phyloP scores from a whole-genome alignment of 192 early-diverging fungal species.

The Gigaspora rosea region DNA sequence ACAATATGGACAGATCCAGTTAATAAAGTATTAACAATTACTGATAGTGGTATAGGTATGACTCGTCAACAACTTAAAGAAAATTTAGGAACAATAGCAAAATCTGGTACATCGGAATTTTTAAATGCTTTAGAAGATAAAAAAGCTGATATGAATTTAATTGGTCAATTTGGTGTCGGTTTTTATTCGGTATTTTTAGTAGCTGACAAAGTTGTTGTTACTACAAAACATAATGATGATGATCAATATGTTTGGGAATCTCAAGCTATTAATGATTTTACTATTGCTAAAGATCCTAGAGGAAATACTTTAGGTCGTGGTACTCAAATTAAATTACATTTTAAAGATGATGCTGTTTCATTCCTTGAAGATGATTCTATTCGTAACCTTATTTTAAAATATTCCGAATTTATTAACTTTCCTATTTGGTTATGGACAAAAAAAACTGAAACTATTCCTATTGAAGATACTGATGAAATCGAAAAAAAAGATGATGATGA shows the following conservation, averaged over 20 bases:
- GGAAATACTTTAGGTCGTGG: slow-evolving; percentile 92
- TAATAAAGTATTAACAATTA: slow-evolving; percentile 75
- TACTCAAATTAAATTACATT: slow-evolving; percentile 87
- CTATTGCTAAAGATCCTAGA: slow-evolving; percentile 85
- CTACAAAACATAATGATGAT: slow-evolving; percentile 83
- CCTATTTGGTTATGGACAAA: slow-evolving; percentile 85
- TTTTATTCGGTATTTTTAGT: slow-evolving; percentile 98
- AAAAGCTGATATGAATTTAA: slow-evolving; percentile 72
- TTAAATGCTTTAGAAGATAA: slow-evolving; percentile 79
- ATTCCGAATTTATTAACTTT: slow-evolving; percentile 98
- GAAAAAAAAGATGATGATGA: slow-evolving; percentile 38
- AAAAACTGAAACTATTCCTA: slow-evolving; percentile 61
- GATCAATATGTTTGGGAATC: slow-evolving; percentile 96
- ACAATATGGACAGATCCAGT: slow-evolving; percentile 76
- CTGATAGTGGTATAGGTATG: slow-evolving; percentile 97
- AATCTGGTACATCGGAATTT: slow-evolving; percentile 94
- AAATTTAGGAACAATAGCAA: slow-evolving; percentile 97
- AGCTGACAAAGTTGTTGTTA: slow-evolving; percentile 92
- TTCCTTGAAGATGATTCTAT: slow-evolving; percentile 76
- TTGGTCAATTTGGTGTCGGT: slow-evolving; percentile 99
- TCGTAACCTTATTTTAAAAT: slow-evolving; percentile 73
- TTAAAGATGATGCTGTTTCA: slow-evolving; percentile 87
- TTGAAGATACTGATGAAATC: slow-evolving; percentile 46
- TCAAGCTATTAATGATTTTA: slow-evolving; percentile 87
- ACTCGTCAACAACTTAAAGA: slow-evolving; percentile 82